Conservation (phyloP, 306 rosid genomes). For the Cajanus cajan region DNA sequence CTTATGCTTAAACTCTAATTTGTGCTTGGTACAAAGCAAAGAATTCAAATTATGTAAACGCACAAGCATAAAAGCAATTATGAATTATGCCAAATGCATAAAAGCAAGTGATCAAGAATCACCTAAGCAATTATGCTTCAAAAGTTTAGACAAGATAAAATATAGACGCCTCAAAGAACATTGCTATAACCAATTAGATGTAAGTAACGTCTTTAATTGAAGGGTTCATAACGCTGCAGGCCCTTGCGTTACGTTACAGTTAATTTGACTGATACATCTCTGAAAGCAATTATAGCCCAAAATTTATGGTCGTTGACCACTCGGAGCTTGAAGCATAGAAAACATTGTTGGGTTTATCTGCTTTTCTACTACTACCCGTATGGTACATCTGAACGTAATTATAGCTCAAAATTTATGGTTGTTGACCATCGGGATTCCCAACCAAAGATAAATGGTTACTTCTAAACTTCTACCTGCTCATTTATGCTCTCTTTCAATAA, state of each 20-base stretch:
- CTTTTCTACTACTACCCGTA: background rate
- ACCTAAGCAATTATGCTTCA: too few species aligned
- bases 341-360: background rate
- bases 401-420: background rate
- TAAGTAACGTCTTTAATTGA: background rate
- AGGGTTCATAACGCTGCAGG: background rate
- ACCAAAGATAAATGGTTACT: too few species aligned
- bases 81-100: background rate
- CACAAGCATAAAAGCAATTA: too few species aligned
- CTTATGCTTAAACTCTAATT: background rate
- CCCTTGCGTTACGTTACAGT: background rate
- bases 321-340: background rate
- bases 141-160: too few species aligned
- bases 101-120: background rate
- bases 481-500: too few species aligned
- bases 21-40: background rate
- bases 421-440: background rate
- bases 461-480: too few species aligned
- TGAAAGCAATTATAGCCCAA: conserved; percentile 17
- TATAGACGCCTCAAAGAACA: background rate
- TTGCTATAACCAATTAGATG: background rate
- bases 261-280: background rate
- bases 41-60: background rate
- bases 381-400: background rate
- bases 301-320: background rate